phyloP scores from a whole-genome alignment of 176 grass and related monocot genomes.

The Echinochloa phyllopogon region DNA sequence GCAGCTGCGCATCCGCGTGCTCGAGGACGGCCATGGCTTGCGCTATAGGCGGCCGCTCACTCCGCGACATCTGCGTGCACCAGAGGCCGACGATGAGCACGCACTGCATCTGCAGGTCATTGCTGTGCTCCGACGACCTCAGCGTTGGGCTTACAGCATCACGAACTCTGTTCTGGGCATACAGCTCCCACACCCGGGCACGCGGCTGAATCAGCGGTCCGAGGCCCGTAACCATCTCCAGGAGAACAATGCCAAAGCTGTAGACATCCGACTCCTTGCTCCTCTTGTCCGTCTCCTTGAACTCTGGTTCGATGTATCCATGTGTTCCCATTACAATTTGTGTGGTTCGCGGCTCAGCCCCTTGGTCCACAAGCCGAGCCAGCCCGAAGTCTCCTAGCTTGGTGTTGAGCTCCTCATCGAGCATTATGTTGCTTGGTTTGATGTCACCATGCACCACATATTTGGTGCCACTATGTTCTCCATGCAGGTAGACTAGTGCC shows the following conservation, averaged over 20 bases:
- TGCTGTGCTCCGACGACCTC: neutral
- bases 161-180: neutral
- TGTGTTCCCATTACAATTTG: neutral
- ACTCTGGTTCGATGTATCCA: conserved; percentile 31
- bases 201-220: too few species aligned
- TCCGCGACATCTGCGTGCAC: neutral
- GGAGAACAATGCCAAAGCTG: conserved; percentile 46
- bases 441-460: conserved; percentile 4
- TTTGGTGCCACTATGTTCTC: neutral
- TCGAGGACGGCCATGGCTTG: neutral
- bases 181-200: neutral
- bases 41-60: neutral
- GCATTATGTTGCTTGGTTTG: conserved; percentile 36
- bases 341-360: neutral
- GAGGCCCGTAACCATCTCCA: conserved; percentile 27
- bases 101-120: neutral
- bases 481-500: neutral
- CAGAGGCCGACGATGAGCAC: conserved; percentile 4
- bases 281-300: neutral
- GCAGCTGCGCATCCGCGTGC: neutral
- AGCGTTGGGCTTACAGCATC: neutral
- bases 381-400: conserved; percentile 21
- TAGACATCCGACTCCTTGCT: conserved; percentile 29
- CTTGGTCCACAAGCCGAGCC: neutral
- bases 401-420: neutral